Base-by-base conservation (phyloP, 2,329 filamentous ascomycete genomes). In the Aureobasidium sp. region DNA sequence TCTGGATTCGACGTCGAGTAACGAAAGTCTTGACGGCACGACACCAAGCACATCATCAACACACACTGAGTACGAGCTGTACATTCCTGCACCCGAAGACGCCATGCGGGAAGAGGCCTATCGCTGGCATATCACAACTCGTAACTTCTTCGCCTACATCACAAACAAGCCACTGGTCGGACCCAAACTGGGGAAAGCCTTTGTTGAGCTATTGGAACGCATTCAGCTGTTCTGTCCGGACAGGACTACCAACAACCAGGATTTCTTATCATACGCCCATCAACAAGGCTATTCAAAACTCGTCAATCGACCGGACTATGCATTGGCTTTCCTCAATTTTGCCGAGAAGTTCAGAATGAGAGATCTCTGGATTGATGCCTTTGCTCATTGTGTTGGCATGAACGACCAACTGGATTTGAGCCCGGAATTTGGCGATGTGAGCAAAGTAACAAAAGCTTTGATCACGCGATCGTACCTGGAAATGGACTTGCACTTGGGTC, bases 361-460 rank as follows among this genome's bases (percentile, higher is more conserved):
- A 59, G 80, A 84, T n/a, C 74, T 90, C 14, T 93, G 90, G 78
- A 81, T 86, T 12, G 82, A 89, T 68, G 86, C 89, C 0, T 91
- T 92, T 73, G 81, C 83, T 15, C 90, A 94, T 69, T 91, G 89
- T 69, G 87, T 88, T 39, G 90, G 89, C 47, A 91, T 93, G 89
- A 83, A 82, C 64, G 83, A 88, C 22, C 77, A 77, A 29, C 65
- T 92, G 5, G 76, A 79, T 44, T 69, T 74, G 6, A 83, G 81
- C 66, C 71, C 80, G 1, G 88, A 89, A 65, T 89, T 85, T 64
- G 76, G 81, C 71, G 62, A 66, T 3, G 69, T 75, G 29, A 78
- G 75, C n/a, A 79, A 70, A 9, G 74, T 79, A 1, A 86, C 87
- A 1, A 84, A 84, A 64, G 82, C 83, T n/a, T 78, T 90, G 7